phyloP scores from a whole-genome alignment of 2,329 filamentous ascomycete genomes.

The Juglanconis sp. region DNA sequence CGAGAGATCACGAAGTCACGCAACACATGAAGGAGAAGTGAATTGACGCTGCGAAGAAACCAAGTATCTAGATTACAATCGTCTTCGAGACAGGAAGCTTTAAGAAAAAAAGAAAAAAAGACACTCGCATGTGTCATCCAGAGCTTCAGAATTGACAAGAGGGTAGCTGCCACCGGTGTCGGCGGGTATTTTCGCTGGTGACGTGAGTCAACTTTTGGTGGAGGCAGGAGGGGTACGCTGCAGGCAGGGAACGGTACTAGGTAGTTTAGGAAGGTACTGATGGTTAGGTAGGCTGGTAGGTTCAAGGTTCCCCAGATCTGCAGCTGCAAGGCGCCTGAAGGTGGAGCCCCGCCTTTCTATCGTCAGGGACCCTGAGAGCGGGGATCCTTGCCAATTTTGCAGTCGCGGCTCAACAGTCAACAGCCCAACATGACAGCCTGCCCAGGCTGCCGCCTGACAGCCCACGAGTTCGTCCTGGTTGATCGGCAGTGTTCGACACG shows the following conservation, averaged over 20 bases:
- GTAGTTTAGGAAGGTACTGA: background rate
- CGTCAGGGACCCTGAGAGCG: background rate
- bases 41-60: background rate
- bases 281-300: no score
- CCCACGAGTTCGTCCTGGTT: background rate
- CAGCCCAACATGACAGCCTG: background rate
- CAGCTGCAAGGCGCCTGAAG: background rate
- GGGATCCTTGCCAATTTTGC: background rate
- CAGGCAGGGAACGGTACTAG: background rate
- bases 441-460: background rate
- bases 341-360: background rate
- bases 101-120: no score
- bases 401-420: background rate
- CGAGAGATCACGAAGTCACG: background rate
- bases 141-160: background rate
- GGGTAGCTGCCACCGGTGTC: background rate
- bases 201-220: constrained; percentile 5
- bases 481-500: background rate
- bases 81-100: background rate
- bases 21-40: background rate
- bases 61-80: no score
- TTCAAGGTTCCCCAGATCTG: constrained; percentile 1
- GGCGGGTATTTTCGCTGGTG: constrained; percentile 15
- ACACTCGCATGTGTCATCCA: background rate
- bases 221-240: background rate